Base-by-base conservation (phyloP, 2,329 filamentous ascomycete genomes). In the Colletotrichum higginsianum region DNA sequence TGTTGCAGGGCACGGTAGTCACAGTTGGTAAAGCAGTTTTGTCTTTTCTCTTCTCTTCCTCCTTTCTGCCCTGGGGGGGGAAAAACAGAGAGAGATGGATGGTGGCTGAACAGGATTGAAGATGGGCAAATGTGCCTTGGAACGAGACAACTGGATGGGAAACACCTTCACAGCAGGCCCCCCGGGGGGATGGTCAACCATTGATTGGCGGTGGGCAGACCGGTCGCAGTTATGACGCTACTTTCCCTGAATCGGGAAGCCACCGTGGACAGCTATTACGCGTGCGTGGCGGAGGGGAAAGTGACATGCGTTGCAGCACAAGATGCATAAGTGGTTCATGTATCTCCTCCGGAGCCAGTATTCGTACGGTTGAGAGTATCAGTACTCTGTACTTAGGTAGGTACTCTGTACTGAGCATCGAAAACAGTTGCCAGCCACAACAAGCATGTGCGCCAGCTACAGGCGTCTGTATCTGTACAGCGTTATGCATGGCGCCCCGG, bases 191-290 rank as follows among this genome's bases (percentile, higher is more conserved):
- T 60, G 44, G 57, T 50, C 65, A 68, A 53, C 60, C 69, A 64
- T 53, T 57, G 49, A 55, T 60, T 64, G 53, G 64, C 63, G 68
- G 68, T 71, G 58, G 57, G 58, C 68, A 71, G 65, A 53, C 52
- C 15, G 46, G 64, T 47, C 35, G 58, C 66, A 62, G 69, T 71
- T 71, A 71, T 71, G 69, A 71, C 69, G 65, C 69, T 71, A 71
- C 66, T 46, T 67, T 68, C n/a, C 65, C 68, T 50, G 66, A 60
- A 63, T 35, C 23, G 68, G 65, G 57, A 68, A 68, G 47, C 65
- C 35, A 38, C 35, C 40, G 65, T 30, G 30, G 30, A 38, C 18
- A 50, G 18, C 23, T 55, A 46, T 21, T 52, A 46, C 57, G 61
- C 53, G 44, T 26, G 68, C 62, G 52, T 58, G 55, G 52, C 53